These are phyloP conservation scores for Rhododendron griersonianum DNA, from an alignment of 148 eudicot species.

Conservation along the genomic window DNA sequence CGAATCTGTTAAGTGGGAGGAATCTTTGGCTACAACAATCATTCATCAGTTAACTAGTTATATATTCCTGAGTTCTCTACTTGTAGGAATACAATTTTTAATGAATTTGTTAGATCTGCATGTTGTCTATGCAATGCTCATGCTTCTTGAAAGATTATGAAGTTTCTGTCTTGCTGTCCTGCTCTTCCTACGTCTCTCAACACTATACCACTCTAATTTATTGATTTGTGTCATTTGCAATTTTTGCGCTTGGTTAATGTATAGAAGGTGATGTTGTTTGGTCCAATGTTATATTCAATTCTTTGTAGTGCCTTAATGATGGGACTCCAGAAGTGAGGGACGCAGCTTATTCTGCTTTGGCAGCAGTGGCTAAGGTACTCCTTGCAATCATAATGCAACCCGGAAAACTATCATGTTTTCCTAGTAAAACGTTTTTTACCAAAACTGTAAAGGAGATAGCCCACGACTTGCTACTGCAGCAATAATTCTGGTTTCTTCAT, in stretches of 20 bases:
- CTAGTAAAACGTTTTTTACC: no score
- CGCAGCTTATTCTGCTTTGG: conserved; percentile 93
- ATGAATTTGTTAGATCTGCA: background rate
- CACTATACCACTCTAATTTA: background rate
- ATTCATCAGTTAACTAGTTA: background rate
- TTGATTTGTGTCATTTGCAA: background rate
- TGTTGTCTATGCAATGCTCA: background rate
- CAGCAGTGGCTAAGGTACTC: conserved; percentile 85
- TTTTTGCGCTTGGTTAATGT: background rate
- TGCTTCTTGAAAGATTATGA: background rate
- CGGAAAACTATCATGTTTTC: background rate
- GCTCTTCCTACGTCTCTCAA: background rate
- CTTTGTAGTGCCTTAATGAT: conserved; percentile 78
- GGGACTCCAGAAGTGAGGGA: conserved; percentile 99
- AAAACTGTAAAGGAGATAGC: no score
- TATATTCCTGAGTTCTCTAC: background rate
- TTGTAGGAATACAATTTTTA: background rate
- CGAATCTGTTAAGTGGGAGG: no score
- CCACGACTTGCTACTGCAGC: background rate
- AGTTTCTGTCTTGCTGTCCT: background rate
- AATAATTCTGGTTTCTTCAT: background rate
- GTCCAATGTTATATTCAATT: background rate
- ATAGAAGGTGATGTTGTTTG: background rate
- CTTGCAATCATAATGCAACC: background rate
- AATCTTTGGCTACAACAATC: background rate